Percentiles rank a stretch among this genome's conserved stretches.
Evolutionary conservation across 2,329 filamentous ascomycete species (phyloP).

Genomic region (Phialemonium atrogriseum): DNA sequence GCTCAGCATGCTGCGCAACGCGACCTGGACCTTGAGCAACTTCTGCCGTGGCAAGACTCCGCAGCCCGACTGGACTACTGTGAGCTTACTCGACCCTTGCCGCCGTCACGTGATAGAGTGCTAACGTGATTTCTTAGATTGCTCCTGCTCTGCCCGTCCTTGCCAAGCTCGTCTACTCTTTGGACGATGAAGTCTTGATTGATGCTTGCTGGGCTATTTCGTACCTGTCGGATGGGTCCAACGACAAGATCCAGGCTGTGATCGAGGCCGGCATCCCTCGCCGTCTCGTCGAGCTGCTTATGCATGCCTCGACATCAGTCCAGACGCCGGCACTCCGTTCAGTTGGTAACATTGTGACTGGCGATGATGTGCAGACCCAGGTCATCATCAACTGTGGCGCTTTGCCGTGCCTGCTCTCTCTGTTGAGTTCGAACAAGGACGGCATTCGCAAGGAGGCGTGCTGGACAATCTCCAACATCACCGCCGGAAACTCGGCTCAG

Average conservation of each 20-base stretch:
- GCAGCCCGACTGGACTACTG: constrained; percentile 94
- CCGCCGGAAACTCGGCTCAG: constrained; percentile 93
- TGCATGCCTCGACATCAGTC: constrained; percentile 96
- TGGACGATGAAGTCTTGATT: constrained; percentile 96
- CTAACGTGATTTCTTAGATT: constrained; percentile 52
- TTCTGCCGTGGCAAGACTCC: constrained; percentile 99
- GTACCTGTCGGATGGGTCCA: constrained; percentile 94
- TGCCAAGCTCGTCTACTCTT: constrained; percentile 94
- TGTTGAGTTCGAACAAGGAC: constrained; percentile 95
- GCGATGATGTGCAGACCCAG: constrained; percentile 97
- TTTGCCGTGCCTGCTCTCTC: constrained; percentile 81
- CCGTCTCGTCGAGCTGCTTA: constrained; percentile 89
- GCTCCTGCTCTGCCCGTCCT: constrained; percentile 89
- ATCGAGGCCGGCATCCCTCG: constrained; percentile 97
- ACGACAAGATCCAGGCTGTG: constrained; percentile 98
- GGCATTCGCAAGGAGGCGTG: constrained; percentile 98
- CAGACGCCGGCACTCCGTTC: constrained; percentile 96
- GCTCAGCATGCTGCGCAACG: constrained; percentile 97
- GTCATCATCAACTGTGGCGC: constrained; percentile 99
- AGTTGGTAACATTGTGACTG: constrained; percentile 97
- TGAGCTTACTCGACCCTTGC: constrained; percentile 40
- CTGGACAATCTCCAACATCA: constrained; percentile 99
- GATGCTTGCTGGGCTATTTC: constrained; percentile 99
- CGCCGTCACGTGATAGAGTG: constrained; percentile 14
- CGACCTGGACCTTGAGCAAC: constrained; percentile 98